phyloP scores from a whole-genome alignment of 1,139 yeast genomes.

The Zygosaccharomyces pseudobailii region DNA sequence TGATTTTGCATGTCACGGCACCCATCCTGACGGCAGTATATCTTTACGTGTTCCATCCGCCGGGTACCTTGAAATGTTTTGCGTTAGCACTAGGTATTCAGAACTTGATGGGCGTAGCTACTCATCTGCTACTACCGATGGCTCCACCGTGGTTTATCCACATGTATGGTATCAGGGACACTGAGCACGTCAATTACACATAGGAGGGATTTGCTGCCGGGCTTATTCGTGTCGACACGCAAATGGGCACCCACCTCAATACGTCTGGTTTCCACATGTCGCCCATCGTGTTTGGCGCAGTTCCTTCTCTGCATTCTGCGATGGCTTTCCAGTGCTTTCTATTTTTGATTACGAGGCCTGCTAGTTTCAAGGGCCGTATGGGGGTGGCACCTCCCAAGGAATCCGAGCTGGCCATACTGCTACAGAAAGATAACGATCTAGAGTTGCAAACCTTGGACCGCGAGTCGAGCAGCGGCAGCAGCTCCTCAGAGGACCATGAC shows the following conservation, averaged over 20 bases:
- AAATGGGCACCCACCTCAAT: slow-evolving; percentile 57
- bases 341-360: slow-evolving; percentile 36
- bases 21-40: slow-evolving; percentile 62
- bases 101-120: slow-evolving; percentile 54
- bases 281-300: slow-evolving; percentile 68
- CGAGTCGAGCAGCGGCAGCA: background rate
- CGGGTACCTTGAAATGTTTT: slow-evolving; percentile 52
- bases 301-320: slow-evolving; percentile 63
- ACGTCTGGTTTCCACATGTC: slow-evolving; percentile 60
- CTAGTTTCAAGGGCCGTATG: slow-evolving; percentile 26
- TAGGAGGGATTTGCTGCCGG: slow-evolving; percentile 71
- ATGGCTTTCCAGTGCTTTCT: slow-evolving; percentile 54
- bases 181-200: slow-evolving; percentile 47
- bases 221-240: slow-evolving; percentile 56
- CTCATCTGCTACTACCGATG: slow-evolving; percentile 58
- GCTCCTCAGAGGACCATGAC: background rate
- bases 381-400: slow-evolving; percentile 2
- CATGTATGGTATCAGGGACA: slow-evolving; percentile 49
- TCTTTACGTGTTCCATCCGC: slow-evolving; percentile 62
- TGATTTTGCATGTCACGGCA: slow-evolving; percentile 52
- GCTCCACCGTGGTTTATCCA: slow-evolving; percentile 73
- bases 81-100: slow-evolving; percentile 53
- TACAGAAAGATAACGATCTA: background rate
- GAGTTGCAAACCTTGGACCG: background rate
- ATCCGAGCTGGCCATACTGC: slow-evolving; percentile 2